A percentile compares a stretch with the other conserved stretches of the same genome.
phyloP scores from a whole-genome alignment of 2,329 filamentous ascomycete species.

The Zymoseptoria ardabiliae region DNA sequence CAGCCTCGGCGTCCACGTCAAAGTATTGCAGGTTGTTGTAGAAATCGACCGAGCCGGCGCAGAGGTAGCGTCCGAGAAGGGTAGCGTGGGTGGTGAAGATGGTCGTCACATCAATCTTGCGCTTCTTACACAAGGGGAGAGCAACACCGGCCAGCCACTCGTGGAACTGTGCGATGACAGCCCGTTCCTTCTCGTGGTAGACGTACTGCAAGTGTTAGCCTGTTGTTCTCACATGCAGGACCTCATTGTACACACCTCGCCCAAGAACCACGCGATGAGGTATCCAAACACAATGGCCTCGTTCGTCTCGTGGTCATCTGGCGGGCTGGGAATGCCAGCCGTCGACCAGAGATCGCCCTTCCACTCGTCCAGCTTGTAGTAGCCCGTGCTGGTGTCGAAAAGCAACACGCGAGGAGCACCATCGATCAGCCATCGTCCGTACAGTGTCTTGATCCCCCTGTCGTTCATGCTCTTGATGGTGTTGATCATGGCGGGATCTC shows the following conservation, averaged over 20 bases:
- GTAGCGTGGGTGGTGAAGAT: conserved; percentile 99
- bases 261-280: conserved; percentile 93
- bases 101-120: conserved; percentile 91
- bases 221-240: not conserved
- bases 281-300: conserved; percentile 98
- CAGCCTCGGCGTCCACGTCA: conserved; percentile 91
- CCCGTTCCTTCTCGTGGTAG: conserved; percentile 81
- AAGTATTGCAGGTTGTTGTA: conserved; percentile 99
- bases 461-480: conserved; percentile 92
- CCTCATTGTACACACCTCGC: conserved; percentile 60
- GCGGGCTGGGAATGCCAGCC: conserved; percentile 87
- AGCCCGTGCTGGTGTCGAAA: conserved; percentile 90
- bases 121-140: conserved; percentile 83
- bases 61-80: conserved; percentile 88
- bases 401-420: conserved; percentile 88
- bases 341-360: conserved; percentile 92
- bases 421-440: conserved; percentile 96
- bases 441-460: conserved; percentile 80
- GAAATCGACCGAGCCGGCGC: conserved; percentile 94
- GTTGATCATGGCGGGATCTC: conserved; percentile 66
- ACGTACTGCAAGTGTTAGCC: conserved; percentile 59
- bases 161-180: conserved; percentile 96
- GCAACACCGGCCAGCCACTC: conserved; percentile 97
- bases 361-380: conserved; percentile 90
- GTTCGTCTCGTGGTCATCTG: conserved; percentile 88